phyloP scores from a whole-genome alignment of 2,329 filamentous ascomycete species.

The Periconia macrospinosa region DNA sequence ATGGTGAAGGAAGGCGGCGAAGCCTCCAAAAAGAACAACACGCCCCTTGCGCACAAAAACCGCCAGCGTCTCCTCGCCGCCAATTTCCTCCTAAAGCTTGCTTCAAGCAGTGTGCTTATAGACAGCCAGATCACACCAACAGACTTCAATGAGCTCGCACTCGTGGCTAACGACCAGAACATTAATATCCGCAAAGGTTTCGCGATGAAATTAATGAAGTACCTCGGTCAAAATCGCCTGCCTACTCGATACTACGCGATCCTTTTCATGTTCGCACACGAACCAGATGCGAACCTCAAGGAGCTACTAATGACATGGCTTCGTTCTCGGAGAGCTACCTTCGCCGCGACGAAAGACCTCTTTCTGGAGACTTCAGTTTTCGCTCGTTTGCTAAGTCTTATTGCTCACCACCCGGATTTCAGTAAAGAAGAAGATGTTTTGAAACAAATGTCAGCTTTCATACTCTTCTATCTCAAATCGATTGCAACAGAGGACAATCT shows the following conservation, averaged over 20 bases:
- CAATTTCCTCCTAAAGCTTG: constrained; percentile 79
- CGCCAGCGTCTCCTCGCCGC: constrained; percentile 82
- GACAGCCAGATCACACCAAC: constrained; percentile 72
- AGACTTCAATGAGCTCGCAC: constrained; percentile 80
- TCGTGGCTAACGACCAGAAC: constrained; percentile 77
- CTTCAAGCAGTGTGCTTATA: constrained; percentile 66
- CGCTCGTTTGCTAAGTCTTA: constrained; percentile 78
- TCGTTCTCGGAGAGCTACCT: constrained; percentile 73
- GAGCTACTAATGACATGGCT: constrained; percentile 85
- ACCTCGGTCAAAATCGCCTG: constrained; percentile 73
- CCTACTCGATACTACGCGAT: constrained; percentile 82
- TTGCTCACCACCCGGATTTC: constrained; percentile 95
- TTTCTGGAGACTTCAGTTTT: constrained; percentile 76
- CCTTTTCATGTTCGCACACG: constrained; percentile 87
- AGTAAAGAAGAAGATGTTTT: constrained; percentile 64
- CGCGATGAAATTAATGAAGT: constrained; percentile 85
- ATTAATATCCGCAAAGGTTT: constrained; percentile 77
- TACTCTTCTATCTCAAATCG: constrained; percentile 82
- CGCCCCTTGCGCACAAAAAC: constrained; percentile 75
- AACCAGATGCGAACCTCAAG: constrained; percentile 74
- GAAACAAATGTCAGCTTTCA: constrained; percentile 81
- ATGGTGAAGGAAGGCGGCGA: constrained; percentile 78
- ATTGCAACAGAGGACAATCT: constrained; percentile 87
- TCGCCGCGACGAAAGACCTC: constrained; percentile 56
- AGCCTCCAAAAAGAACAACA: constrained; percentile 70